Evolutionary conservation across 352 stramenopile genomes (phyloP).

Genomic region (Heterotrichella gracilis): DNA sequence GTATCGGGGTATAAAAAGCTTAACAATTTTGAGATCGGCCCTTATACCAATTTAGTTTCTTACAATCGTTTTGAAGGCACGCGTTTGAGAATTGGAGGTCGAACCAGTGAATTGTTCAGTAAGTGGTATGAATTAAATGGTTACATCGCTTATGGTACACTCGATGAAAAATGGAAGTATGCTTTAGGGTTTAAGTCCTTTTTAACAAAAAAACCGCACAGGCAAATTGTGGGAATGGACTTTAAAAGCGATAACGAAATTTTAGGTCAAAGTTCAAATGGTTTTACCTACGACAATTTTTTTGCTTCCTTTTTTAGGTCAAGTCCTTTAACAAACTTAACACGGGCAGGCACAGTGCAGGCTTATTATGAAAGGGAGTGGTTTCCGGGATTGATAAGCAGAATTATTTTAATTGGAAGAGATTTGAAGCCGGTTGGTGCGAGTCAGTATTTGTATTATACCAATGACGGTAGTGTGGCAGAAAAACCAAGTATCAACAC

Average conservation of each 20-base stretch:
- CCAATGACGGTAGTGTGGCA: background rate
- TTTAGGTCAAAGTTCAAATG: background rate
- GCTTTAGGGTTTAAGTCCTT: background rate
- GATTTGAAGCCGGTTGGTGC: background rate
- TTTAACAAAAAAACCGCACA: background rate
- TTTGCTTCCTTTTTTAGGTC: background rate
- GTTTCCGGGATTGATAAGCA: background rate
- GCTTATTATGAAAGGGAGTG: slow-evolving; percentile 1
- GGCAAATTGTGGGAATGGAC: background rate
- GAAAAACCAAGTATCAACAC: background rate
- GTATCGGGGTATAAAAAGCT: background rate
- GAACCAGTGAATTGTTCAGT: background rate
- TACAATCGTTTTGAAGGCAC: background rate
- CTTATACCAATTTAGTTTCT: background rate
- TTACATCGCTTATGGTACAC: background rate
- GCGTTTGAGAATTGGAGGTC: background rate
- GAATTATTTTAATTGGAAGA: background rate
- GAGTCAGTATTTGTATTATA: background rate
- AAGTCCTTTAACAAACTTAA: background rate
- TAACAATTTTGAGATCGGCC: background rate
- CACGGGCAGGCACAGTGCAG: background rate
- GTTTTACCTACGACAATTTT: background rate
- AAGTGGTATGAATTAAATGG: background rate
- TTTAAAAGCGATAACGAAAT: background rate
- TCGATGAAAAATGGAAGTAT: background rate